These are phyloP conservation scores for Aquanectria penicillioides DNA, from an alignment of 2,329 filamentous ascomycete species.

Conservation along the genomic window DNA sequence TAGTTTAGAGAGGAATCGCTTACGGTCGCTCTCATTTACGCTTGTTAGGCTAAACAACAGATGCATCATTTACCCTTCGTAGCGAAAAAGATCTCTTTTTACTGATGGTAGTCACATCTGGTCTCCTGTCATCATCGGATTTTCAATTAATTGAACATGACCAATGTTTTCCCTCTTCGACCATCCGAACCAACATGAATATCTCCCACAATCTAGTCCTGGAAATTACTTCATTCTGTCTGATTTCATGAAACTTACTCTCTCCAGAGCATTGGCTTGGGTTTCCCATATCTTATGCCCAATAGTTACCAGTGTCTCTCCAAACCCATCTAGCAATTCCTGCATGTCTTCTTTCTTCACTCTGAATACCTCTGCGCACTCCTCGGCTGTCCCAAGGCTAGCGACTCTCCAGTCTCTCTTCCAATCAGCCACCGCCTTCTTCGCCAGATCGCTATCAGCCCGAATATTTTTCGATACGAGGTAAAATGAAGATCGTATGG, in stretches of 20 bases:
- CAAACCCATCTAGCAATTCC: constrained; percentile 21
- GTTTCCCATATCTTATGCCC: constrained; percentile 26
- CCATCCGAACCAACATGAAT: too few species aligned
- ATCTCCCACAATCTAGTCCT: too few species aligned
- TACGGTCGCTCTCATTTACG: too few species aligned
- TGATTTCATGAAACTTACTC: constrained; percentile 7
- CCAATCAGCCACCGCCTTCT: constrained; percentile 50
- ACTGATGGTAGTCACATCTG: too few species aligned
- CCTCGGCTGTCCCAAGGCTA: constrained; percentile 46
- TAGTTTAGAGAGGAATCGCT: too few species aligned
- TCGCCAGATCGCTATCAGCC: constrained; percentile 43
- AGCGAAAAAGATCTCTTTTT: too few species aligned
- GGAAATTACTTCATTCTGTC: too few species aligned
- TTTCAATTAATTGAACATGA: too few species aligned
- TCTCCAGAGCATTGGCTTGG: constrained; percentile 26
- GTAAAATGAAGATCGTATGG: constrained; percentile 62
- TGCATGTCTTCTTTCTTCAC: background rate
- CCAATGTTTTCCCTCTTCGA: too few species aligned
- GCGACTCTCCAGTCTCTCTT: constrained; percentile 50
- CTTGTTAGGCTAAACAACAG: too few species aligned
- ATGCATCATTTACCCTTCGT: too few species aligned
- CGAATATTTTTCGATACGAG: constrained; percentile 58
- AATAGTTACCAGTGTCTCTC: constrained; percentile 11
- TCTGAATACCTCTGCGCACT: background rate
- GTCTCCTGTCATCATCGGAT: too few species aligned